Evolutionary conservation across 106 monocot species (phyloP), one percentile per base, ranked within the genome.

Genomic region (Phalaenopsis equestris): DNA sequence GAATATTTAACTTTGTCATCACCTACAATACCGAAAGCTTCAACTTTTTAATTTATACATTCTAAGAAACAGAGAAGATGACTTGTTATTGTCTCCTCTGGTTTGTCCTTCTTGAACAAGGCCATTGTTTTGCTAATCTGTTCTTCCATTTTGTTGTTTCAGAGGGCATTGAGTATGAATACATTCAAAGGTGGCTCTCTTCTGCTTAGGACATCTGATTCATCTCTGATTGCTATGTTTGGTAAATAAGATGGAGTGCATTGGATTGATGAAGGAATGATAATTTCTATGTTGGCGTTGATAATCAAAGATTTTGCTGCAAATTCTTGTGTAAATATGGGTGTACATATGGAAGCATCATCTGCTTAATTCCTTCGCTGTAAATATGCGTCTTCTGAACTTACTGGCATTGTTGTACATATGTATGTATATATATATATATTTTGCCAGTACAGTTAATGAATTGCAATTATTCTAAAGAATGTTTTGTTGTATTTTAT

Each of bases 111-210:
- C 0, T 52, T 3, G 52, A 52, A 52, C 30, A 30, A 30, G 11
- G 52, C 2, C 52, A 52, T 52, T 52, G 52, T 15, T 30, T 52
- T 52, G 52, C 15, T 52, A 52, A 52, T 52, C 52, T 61, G n/a
- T n/a, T 61, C n/a, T 58, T 4, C 1, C 21, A n/a, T 38, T 70
- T 36, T 39, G 9, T 70, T 70, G 5, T 70, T 1, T 70, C 74
- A 74, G 74, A 74, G 43, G 43, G 41, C 16, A 6, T 36, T 6
- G 74, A 74, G 30, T 45, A 74, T 43, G 74, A 74, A 10, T 45
- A 74, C 74, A 74, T 74, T 5, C 41, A 74, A 18, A 74, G 74
- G 43, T 74, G 74, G 74, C 74, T 74, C 12, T 74, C 74, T 18
- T 74, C 74, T 6, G 41, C 15, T 42, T 39, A 74, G 43, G 74